Evolutionary conservation across 352 stramenopile species (phyloP).

Genomic region (Phytopythium ostracodes): DNA sequence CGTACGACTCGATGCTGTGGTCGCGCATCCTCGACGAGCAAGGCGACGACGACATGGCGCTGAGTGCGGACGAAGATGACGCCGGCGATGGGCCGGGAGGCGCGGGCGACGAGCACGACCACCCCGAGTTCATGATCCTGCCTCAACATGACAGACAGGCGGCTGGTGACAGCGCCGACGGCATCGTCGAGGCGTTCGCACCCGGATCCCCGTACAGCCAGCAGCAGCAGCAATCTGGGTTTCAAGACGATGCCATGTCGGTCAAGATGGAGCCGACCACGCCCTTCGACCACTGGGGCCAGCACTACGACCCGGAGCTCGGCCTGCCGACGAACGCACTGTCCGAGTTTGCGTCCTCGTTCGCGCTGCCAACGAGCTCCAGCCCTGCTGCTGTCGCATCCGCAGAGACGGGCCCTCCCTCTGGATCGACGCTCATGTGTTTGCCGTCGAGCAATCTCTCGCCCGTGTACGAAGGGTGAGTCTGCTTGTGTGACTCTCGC

Average conservation of each 20-base stretch:
- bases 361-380: slow-evolving; percentile 3
- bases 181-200: not conserved
- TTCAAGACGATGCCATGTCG: not conserved
- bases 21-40: slow-evolving; percentile 33
- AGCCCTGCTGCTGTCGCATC: not conserved
- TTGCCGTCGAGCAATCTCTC: slow-evolving; percentile 17
- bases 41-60: slow-evolving; percentile 15
- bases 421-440: slow-evolving; percentile 13
- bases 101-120: slow-evolving; percentile 3
- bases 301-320: slow-evolving; percentile 30
- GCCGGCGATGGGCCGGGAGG: not conserved
- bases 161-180: not conserved
- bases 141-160: not conserved
- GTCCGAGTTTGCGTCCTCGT: slow-evolving; percentile 19
- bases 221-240: not conserved
- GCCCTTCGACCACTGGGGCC: slow-evolving; percentile 27
- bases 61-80: slow-evolving; percentile 26
- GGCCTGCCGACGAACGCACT: slow-evolving; percentile 16
- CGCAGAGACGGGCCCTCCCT: not conserved
- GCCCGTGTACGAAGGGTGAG: slow-evolving; percentile 29
- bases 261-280: slow-evolving; percentile 13
- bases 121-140: slow-evolving; percentile 6
- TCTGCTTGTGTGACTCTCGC: not conserved
- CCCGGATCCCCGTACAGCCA: not conserved
- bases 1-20: slow-evolving; percentile 29